Base-by-base conservation (phyloP, 345 rosid genomes). In the Boechera stricta region DNA sequence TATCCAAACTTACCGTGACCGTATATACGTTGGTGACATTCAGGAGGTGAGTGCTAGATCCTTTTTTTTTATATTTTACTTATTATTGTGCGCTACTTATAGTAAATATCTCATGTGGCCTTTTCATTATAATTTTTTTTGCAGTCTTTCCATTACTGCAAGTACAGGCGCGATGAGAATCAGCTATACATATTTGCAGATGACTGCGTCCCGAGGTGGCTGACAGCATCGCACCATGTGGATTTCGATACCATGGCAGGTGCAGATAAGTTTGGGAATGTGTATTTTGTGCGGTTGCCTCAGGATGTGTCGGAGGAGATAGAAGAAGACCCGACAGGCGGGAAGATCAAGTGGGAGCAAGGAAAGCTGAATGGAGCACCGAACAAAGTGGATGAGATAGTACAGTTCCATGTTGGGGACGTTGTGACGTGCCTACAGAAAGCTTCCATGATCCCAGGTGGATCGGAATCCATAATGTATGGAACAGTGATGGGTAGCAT, bases 91-190 rank as follows among this genome's bases (percentile, higher is more conserved):
- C 8, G 35, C 48, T 35, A 41, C 42, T 39, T 64, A 64, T 28
- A 10, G 9, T 57, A 48, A 39, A 11, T 26, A 38, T 44, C 60
- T 75, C 0, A 75, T 47, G 28, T 67, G 59, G 24, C 31, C 10
- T 36, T 35, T 45, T 26, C 15, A 2, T 62, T 72, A 5, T 72
- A 12, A 67, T 78, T 63, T 82, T 13, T 44, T 1, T 10, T 79
- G 86, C 88, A 95, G 98, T 95, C 99, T 45, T 95, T 95, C 82
- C 99, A 92, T 77, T 95, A 87, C 81, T 95, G 99, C 98, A 95
- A 92, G 85, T 95, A 95, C 72, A 89, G 98, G 56, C 92, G 97
- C 54, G 99, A 95, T 73, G 99, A 95, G 80, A 95, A 95, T 82
- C 98, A 92, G 80, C 90, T 95, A 7, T 92, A 95, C 73, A 89